phyloP scores from a whole-genome alignment of 352 stramenopile species.

The Phytophthora megakarya region DNA sequence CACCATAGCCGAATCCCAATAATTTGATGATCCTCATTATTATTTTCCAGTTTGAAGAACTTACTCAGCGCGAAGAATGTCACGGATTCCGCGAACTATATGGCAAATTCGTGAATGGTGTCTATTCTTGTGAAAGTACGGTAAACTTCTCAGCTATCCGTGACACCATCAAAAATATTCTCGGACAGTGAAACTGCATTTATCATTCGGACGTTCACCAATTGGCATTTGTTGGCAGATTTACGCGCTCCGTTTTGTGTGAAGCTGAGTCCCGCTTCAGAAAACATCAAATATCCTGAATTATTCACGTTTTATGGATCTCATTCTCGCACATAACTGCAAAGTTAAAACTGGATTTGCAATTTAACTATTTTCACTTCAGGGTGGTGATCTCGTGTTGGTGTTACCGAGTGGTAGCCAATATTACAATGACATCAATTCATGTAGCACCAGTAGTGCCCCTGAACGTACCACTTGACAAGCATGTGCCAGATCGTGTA shows the following conservation, averaged over 20 bases:
- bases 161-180: not conserved
- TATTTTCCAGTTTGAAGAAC: not conserved
- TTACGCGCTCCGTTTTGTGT: no score
- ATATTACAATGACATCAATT: not conserved
- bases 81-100: no score
- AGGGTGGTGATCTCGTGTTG: not conserved
- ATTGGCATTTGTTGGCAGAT: no score
- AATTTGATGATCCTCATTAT: constrained; percentile 7
- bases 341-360: not conserved
- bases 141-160: constrained; percentile 1
- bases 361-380: not conserved
- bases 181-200: not conserved
- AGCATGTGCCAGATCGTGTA: constrained; percentile 1
- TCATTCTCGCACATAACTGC: no score
- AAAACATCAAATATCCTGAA: no score
- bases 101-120: not conserved
- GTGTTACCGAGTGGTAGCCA: not conserved
- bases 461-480: not conserved
- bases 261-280: not conserved
- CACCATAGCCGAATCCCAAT: not conserved
- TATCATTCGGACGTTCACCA: no score
- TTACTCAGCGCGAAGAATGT: not conserved
- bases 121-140: constrained; percentile 4
- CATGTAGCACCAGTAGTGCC: not conserved
- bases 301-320: not conserved